Evolutionary conservation across 805 yeast species (phyloP).

Genomic region (Candida odintsovae): DNA sequence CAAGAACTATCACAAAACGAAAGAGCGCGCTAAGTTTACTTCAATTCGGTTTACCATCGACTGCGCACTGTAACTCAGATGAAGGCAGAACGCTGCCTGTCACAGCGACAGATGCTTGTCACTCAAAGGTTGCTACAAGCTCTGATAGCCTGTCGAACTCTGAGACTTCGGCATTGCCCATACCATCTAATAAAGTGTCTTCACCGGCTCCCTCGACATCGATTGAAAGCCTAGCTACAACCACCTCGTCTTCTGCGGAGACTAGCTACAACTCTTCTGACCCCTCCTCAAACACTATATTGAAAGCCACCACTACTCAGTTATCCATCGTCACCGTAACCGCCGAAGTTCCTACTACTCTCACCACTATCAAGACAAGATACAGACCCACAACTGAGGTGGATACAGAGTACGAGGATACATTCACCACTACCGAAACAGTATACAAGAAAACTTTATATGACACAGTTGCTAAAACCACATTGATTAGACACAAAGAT

Average conservation of each 20-base stretch:
- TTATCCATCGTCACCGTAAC: slow-evolving; percentile 13
- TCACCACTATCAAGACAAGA: slow-evolving; percentile 14
- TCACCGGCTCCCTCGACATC: no score
- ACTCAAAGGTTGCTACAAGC: background rate
- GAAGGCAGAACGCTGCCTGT: background rate
- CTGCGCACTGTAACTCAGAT: background rate
- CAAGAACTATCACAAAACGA: background rate
- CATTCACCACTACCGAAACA: slow-evolving; percentile 14
- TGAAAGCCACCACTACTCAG: background rate
- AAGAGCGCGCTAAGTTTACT: background rate
- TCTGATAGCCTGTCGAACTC: background rate
- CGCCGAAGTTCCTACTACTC: slow-evolving; percentile 12
- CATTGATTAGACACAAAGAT: slow-evolving; percentile 15
- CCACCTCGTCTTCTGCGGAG: no score
- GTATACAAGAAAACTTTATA: slow-evolving; percentile 13
- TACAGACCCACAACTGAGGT: slow-evolving; percentile 16
- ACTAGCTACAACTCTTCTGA: no score
- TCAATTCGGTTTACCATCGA: background rate
- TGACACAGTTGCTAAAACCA: slow-evolving; percentile 16
- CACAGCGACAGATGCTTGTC: background rate
- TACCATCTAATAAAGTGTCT: background rate
- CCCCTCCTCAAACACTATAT: no score
- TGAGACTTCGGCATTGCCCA: background rate
- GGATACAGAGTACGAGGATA: slow-evolving; percentile 13
- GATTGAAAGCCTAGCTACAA: background rate